Conservation (phyloP, 169 alveolate genomes). For the Plasmodium malariae region DNA sequence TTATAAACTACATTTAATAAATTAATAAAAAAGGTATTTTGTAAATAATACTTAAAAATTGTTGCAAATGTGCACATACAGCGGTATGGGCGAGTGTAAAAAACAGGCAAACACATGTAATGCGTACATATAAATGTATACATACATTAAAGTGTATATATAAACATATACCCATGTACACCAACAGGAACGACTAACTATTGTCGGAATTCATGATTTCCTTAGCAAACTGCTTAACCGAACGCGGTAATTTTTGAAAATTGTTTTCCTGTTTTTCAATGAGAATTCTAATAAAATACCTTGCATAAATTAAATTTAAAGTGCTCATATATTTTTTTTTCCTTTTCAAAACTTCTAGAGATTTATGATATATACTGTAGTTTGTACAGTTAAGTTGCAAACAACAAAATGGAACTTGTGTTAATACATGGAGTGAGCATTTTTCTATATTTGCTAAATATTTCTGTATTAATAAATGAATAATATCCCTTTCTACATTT, state of each 20-base stretch:
- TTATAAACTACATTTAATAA: no score
- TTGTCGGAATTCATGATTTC: constrained; percentile 71
- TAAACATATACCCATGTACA: background rate
- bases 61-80: no score
- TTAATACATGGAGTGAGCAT: constrained; percentile 75
- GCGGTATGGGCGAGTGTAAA: no score
- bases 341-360: constrained; percentile 47
- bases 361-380: constrained; percentile 61
- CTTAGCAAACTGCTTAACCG: constrained; percentile 64
- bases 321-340: constrained; percentile 64
- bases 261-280: constrained; percentile 74
- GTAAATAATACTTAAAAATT: no score
- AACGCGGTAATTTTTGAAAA: constrained; percentile 74
- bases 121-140: background rate
- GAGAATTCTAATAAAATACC: constrained; percentile 68
- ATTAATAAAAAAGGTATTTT: no score
- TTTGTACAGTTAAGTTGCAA: constrained; percentile 64
- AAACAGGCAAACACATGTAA: no score
- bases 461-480: constrained; percentile 55
- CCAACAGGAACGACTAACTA: background rate
- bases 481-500: constrained; percentile 44
- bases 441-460: constrained; percentile 39
- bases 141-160: no score
- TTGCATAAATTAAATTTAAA: constrained; percentile 76
- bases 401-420: constrained; percentile 77